Evolutionary conservation across 164 flowering plant genomes (phyloP).

Genomic region (Liquidambar formosana): DNA sequence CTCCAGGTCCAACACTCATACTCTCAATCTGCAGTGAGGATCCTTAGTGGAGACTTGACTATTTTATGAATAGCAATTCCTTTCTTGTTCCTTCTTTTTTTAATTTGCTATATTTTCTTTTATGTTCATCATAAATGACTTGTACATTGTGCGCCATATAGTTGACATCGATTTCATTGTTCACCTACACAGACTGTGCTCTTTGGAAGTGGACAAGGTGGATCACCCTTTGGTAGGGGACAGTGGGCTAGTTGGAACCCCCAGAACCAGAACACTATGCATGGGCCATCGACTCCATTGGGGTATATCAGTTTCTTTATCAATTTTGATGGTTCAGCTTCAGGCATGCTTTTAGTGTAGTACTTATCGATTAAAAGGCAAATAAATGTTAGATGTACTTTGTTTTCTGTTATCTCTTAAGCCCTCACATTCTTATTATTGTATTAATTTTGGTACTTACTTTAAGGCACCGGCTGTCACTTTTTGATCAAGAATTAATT

Average conservation of each 20-base stretch:
- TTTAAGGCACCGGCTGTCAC: too few relatives aligned
- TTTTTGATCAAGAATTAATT: too few relatives aligned
- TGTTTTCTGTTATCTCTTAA: too few relatives aligned
- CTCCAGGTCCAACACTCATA: neutral
- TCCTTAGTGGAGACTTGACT: neutral
- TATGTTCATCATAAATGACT: neutral
- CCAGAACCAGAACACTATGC: neutral
- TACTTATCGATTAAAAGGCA: neutral
- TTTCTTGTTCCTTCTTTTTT: neutral
- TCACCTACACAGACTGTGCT: neutral
- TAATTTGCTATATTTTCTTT: neutral
- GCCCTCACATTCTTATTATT: too few relatives aligned
- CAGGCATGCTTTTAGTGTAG: neutral
- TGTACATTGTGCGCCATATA: neutral
- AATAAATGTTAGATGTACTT: neutral
- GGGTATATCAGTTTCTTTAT: neutral
- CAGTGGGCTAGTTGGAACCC: neutral
- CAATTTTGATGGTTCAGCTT: too few relatives aligned
- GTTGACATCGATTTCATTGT: neutral
- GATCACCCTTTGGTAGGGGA: neutral
- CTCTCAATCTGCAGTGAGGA: neutral
- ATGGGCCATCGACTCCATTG: neutral
- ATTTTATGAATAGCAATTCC: too few relatives aligned
- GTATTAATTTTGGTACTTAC: too few relatives aligned
- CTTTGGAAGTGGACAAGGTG: neutral